phyloP scores from a whole-genome alignment of 75 land plant genomes.

The Cunninghamia lanceolata region DNA sequence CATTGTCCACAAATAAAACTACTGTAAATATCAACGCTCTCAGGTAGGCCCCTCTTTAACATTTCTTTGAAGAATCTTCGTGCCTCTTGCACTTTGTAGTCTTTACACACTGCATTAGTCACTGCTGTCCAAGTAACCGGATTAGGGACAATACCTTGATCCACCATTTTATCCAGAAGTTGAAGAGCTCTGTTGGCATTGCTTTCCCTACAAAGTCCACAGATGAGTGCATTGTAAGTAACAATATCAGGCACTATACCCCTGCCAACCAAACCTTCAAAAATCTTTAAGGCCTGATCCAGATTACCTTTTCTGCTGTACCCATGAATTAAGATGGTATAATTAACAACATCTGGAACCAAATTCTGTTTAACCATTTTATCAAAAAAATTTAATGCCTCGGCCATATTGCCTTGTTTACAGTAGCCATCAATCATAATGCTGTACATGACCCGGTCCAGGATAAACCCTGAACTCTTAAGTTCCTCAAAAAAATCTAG shows the following conservation, averaged over 20 bases:
- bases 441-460: conserved; percentile 20
- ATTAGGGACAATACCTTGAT: conserved; percentile 24
- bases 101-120: conserved; percentile 27
- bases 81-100: conserved; percentile 11
- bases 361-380: conserved; percentile 25
- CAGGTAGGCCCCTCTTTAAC: conserved; percentile 29
- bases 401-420: conserved; percentile 16
- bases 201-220: conserved; percentile 40
- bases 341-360: conserved; percentile 27
- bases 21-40: conserved; percentile 28
- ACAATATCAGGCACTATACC: conserved; percentile 23
- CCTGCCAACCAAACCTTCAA: conserved; percentile 8
- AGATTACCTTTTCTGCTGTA: conserved; percentile 25
- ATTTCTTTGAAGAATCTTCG: conserved; percentile 13
- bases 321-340: conserved; percentile 35
- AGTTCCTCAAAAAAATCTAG: conserved; percentile 10
- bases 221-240: conserved; percentile 31
- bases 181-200: conserved; percentile 23
- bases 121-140: conserved; percentile 20
- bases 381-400: conserved; percentile 17
- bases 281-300: conserved; percentile 13
- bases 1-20: conserved; percentile 35
- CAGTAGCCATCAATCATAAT: conserved; percentile 31
- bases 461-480: background rate
- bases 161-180: conserved; percentile 26